Base-by-base conservation (phyloP, 169 alveolate species). In the Plasmodium berghei region DNA sequence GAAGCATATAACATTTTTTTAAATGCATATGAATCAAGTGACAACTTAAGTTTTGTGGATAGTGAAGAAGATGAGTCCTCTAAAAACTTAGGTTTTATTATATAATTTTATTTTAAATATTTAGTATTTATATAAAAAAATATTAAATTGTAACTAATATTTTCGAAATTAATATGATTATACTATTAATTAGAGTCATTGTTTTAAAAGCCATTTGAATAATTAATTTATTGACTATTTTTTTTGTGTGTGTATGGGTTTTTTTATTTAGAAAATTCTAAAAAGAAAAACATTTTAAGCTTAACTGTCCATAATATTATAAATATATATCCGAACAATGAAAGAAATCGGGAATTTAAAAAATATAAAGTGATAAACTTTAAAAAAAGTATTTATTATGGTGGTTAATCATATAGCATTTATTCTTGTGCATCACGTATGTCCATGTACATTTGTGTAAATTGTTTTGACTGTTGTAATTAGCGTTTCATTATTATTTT, bases 311-410 rank as follows among this genome's bases (percentile, higher is more conserved):
- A 85, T 52, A 85, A 85, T 72, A 85, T 85, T 16, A 59, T 85
- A 85, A 85, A 85, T 59, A 52, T 85, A 42, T 85, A 85, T 22
- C 91, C 91, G 6, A 85, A 85, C 87, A 85, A 85, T 85, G 91
- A 85, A 62, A 69, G 86, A 72, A 85, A 85, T 55, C 45, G 91
- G 26, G 91, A 85, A 26, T 85, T 85, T 20, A 85, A 85, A 52
- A 85, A 85, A 62, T 85, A 67, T 54, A 85, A 85, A 66, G 91
- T 85, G n/a, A n/a, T 58, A 18, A 9, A 18, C 22, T 62, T 34
- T 40, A 28, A 26, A 56, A 55, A 72, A 72, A 10, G 9, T 18
- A 24, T 46, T 59, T 28, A 12, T 55, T 34, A 34, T 34, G 42
- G 42, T 34, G 42, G 42, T 72, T 70, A 52, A 22, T 46, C 14